Evolutionary conservation across 805 yeast species (phyloP), one percentile per base, ranked within the genome.

Genomic region (Brettanomyces sp.): DNA sequence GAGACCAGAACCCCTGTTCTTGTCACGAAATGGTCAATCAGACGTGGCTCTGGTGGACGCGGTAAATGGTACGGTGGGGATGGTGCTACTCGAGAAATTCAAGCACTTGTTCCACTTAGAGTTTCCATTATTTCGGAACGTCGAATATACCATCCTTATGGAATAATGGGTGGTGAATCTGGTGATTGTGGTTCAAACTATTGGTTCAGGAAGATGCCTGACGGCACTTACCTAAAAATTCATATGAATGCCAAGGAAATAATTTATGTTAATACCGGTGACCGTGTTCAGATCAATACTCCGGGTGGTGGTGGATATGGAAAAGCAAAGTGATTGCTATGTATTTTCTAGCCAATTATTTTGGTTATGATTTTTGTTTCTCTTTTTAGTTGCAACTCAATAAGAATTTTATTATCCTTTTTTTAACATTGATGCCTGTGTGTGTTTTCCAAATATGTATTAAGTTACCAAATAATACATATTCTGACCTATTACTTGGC

Each of bases 141-240:
- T 5, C 30, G 73, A 74, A 44, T 79, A 78, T 2, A 59, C 74
- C 49, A 75, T 74, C 52, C 73, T 5, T 79, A 75, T 54, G 63
- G 73, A 11, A 67, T 75, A 52, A 79, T 74, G 22, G 97, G 96
- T 1, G 99, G 98, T 32, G 71, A 72, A 48, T 79, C 38, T 74
- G 66, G 56, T 55, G 69, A 4, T 63, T 66, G 87, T 62, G 78
- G 49, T 51, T 57, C 33, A 68, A 69, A 8, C 68, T 76, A 43
- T 79, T 35, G 37, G 37, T 48, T 54, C 52, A 5, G 37, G 18
- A 30, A 51, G n/a, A 46, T 65, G 7, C 46, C 52, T 18, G 52
- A 54, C 71, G 68, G 42, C 65, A 68, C 44, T 70, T 68, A 50
- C 66, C 67, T 48, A 44, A 47, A 37, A 39, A 43, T n/a, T 42